Base-by-base conservation (phyloP, 768 basidiomycete species). In the Dioszegia aurantiaca region DNA sequence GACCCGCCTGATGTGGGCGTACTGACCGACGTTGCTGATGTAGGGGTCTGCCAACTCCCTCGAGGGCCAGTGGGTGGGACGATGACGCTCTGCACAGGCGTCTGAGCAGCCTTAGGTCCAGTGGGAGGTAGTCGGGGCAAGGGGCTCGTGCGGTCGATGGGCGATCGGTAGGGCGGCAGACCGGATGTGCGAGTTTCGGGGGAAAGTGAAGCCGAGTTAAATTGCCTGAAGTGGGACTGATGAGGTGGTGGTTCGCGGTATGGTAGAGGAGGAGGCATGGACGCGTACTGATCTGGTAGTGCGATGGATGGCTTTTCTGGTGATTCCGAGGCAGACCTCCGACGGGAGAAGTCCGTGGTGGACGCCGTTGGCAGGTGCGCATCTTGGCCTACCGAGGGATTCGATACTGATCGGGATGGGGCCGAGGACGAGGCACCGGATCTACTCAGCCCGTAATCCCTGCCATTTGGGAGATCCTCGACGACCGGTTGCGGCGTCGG, bases 241-340 rank as follows among this genome's bases (percentile, higher is more conserved):
- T 63, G 62, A n/a, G 62, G 58, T 40, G 62, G 62, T 0, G 46
- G 40, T 30, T 59, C 58, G 23, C 58, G 44, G 12, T 45, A 30
- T 1, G 45, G 30, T n/a, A 59, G 45, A 1, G 44, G 47, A 24
- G 56, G 51, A 2, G 61, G 57, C 47, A 61, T 47, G 46, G 37
- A n/a, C 16, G 46, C 4, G 3, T 14, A 17, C 12, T 19, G 8
- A 16, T 45, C 46, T 17, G 30, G 43, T 4, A 45, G 40, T 2
- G 40, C 21, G 43, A 24, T 31, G 3, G 23, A 17, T 24, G 17
- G 2, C 21, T 30, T 26, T 43, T 24, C 37, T 33, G 44, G 44
- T 16, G 44, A 33, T 30, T 33, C 33, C 14, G 36, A 39, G 40
- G 14, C 9, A 30, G 58, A 46, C 4, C 46, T 12, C 23, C 37